Percentiles rank a stretch among this genome's conserved stretches.
Conservation (phyloP, 495 filamentous ascomycete species). For the Annulohypoxylon moriforme region DNA sequence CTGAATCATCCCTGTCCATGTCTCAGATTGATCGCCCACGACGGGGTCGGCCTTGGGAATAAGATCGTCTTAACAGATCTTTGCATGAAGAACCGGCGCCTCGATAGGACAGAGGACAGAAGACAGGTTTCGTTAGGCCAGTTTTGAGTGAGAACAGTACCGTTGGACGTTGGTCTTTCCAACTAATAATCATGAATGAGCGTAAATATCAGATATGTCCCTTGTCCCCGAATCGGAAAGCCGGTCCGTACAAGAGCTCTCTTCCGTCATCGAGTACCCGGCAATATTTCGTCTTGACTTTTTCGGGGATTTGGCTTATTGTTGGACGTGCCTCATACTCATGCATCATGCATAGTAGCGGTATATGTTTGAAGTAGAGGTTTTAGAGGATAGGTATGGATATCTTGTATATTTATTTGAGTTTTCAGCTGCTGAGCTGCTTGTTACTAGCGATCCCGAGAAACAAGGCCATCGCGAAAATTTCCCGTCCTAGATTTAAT, state of each 20-base stretch:
- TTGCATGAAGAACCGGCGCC: neutral
- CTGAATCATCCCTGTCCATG: conserved; percentile 12
- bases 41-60: neutral
- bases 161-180: neutral
- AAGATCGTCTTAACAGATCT: neutral
- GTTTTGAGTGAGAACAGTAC: neutral
- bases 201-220: neutral
- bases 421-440: neutral
- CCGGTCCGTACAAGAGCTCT: neutral
- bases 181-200: neutral
- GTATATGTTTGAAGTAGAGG: neutral
- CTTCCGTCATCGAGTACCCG: neutral
- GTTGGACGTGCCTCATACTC: conserved; percentile 1
- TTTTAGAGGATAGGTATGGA: neutral
- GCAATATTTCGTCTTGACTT: neutral
- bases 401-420: neutral
- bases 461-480: neutral
- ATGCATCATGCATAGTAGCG: neutral
- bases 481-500: neutral
- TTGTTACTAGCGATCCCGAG: neutral
- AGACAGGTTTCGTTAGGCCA: neutral
- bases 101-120: neutral
- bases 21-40: neutral
- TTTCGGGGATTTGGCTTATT: conserved; percentile 6
- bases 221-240: neutral